Base-by-base conservation (phyloP, 345 rosid genomes). In the Brassica nigra region DNA sequence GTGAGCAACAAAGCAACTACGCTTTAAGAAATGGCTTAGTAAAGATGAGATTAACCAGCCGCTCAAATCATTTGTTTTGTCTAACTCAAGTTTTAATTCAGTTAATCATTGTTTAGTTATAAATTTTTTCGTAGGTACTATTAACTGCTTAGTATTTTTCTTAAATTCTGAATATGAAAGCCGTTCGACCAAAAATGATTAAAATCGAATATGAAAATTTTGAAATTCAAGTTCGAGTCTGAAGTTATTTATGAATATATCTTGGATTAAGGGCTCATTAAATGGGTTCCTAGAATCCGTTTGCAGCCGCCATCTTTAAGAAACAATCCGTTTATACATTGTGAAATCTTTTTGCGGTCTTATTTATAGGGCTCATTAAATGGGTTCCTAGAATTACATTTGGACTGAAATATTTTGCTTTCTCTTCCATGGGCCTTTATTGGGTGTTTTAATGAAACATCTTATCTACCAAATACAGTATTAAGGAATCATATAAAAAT, bases 401-500 rank as follows among this genome's bases (percentile, higher is more conserved):
- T 44, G 71, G 58, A 36, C 58, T 68, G 36, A 28, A 44, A 1
- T 27, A 27, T 44, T 36, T 14, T 27, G 59, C 37, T 14, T 68
- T 68, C 6, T 68, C 57, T 42, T 12, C 36, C 6, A 68, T 28
- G 72, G 72, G 72, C 72, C 58, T 10, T 36, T 34, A 66, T 16
- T 66, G 29, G 69, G 8, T 3, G 15, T 15, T 34, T 27, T 2
- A 27, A 28, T 67, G 58, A 66, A 8, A 18, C 44, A 10, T 39
- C 15, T 4, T 37, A 39, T 66, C 33, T 15, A 66, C 55, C 10
- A 39, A 66, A 23, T 23, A 20, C 23, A 20, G 23, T 20, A 23
- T 23, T 23, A 23, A 23, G 27, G 66, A 62, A 62, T n/a, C 67
- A 23, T 23, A 23, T 23, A 23, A 23, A 23, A 23, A 23, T 23